Base-by-base conservation (phyloP, 352 stramenopile genomes). In the Phytopythium kandeliae region DNA sequence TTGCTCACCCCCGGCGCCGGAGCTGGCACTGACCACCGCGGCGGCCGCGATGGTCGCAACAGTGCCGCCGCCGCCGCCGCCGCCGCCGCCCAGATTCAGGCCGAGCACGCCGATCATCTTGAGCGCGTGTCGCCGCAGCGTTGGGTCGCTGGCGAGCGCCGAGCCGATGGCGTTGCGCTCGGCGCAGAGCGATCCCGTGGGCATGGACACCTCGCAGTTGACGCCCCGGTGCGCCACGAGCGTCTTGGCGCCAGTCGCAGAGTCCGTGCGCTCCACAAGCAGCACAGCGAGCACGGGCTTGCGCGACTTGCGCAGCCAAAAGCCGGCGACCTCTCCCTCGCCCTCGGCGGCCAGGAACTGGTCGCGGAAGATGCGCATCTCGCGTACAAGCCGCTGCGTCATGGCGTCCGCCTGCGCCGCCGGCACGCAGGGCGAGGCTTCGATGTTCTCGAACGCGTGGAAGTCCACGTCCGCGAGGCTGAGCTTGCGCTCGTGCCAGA, bases 141-240 rank as follows among this genome's bases (percentile, higher is more conserved):
- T 93, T 31, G 93, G 93, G 64, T 99, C 92, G 35, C 69, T 82
- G 3, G 96, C 96, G n/a, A 99, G 63, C 3, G 96, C 96, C 45
- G 88, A 98, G 46, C 96, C 96, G 65, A 99, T 99, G 1, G 96
- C 96, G 57, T 99, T 99, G 19, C 97, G 82, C 73, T 99, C 97
- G 3, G 96, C 91, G 68, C 96, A 98, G 16, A 99, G 80, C 35
- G 89, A 98, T 2, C 95, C 86, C 26, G 90, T 97, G n/a, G 90
- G 90, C 92, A 97, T 98, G 22, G 82, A 96, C 33, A 98, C 96
- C 69, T 99, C 97, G 77, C 98, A 98, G 74, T 99, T 99, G 64
- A 98, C 99, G 31, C 96, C 97, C 51, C 96, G 84, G 55, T 98
- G 97, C 40, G 98, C 70, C 25, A 90, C 63, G 10, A 89, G 59